Evolutionary conservation across 306 rosid species (phyloP), one percentile per base, ranked within the genome.

Genomic region (Vigna radiata): DNA sequence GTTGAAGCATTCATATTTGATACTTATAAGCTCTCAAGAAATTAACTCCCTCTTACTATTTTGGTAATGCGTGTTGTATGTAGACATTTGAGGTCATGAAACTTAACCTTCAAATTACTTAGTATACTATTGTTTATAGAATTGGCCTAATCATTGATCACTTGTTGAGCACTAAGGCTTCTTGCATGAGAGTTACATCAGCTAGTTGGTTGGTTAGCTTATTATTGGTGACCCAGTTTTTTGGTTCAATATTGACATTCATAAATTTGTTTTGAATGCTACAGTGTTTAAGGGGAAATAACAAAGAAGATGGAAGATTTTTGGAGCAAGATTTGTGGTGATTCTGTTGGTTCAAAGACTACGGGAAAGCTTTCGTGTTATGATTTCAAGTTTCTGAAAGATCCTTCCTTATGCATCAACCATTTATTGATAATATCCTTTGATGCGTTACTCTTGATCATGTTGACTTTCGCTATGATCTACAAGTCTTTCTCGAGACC

Each of bases 251-350:
- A 29, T 2, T 5, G 6, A 3, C 67, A 60, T 15, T 2, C 43
- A 60, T 31, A 17, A 39, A 31, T 49, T 39, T 82, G 46, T 39
- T 71, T 29, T 62, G 9, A 6, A 44, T 41, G 18, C 21, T 33
- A 8, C 79, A 80, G 83, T 21, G 73, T 33, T 78, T 44, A 63
- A 33, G 66, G 60, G 19, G 19, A 52, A 58, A 16, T 27, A 10
- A 17, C 8, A 67, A 72, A 72, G 62, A 47, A 77, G 61, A 86
- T 83, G 90, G 87, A 78, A 74, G 76, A 73, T 67, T 53, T 80
- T 2, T 87, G 87, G 89, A 61, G 39, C 72, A 15, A 60, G 75
- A 72, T 83, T 60, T 88, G 96, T 73, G 87, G 81, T 56, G 81
- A 77, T 65, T 84, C 86, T 60, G 84, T 49, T 50, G 73, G 79